These are phyloP conservation scores for Aspergillus ostianus DNA, from an alignment of 495 filamentous ascomycete species.

Conservation along the genomic window DNA sequence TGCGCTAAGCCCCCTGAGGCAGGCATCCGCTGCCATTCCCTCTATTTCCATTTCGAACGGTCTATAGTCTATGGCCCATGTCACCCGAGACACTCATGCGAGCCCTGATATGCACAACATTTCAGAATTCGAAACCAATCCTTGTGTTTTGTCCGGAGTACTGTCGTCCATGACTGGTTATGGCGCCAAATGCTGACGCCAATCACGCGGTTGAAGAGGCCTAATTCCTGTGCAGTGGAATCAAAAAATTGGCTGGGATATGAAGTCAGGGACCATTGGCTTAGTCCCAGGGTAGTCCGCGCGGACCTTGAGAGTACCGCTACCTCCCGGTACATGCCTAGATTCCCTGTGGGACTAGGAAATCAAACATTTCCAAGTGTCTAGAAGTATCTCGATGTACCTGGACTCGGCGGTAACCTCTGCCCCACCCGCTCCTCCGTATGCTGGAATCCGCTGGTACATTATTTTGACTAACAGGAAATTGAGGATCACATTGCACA, in stretches of 20 bases:
- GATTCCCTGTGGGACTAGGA: background rate
- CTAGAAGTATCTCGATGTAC: background rate
- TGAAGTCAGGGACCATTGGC: too few relatives aligned
- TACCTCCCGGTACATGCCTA: background rate
- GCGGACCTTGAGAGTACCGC: background rate
- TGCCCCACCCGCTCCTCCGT: background rate
- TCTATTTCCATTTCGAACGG: background rate
- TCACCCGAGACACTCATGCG: conserved; percentile 15
- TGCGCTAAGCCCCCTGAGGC: conserved; percentile 13
- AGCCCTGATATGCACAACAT: conserved; percentile 4
- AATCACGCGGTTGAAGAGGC: background rate
- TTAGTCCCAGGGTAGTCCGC: too few relatives aligned
- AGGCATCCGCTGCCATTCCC: conserved; percentile 9
- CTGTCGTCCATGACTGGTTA: conserved; percentile 3
- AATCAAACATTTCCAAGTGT: background rate
- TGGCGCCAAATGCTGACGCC: background rate
- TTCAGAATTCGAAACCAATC: background rate
- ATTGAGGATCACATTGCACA: background rate
- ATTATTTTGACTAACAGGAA: background rate
- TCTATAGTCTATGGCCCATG: background rate
- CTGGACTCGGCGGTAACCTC: background rate
- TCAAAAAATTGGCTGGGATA: background rate
- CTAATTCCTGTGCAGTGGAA: too few relatives aligned
- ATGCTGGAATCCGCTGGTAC: background rate
- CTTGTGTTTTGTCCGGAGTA: conserved; percentile 12